Base-by-base conservation (phyloP, 2,329 filamentous ascomycete species). In the Aureobasidium vineae region DNA sequence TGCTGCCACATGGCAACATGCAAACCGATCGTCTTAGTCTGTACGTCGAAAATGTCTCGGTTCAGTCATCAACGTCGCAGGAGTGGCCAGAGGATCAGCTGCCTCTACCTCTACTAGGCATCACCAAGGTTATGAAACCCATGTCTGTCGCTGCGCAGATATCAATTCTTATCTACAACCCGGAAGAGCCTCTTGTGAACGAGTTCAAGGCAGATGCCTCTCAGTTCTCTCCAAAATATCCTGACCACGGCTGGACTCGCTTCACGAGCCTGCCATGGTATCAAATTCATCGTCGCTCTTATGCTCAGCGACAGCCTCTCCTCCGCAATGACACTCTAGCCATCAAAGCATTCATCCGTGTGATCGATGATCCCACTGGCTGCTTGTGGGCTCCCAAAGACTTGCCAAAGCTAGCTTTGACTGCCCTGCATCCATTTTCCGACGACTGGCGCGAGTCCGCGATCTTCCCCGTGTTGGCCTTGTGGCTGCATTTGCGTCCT, bases 181-280 rank as follows among this genome's bases (percentile, higher is more conserved):
- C 86, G 0, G 78, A 80, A 31, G 86, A 88, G 70, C 86, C 86
- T 53, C 82, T 85, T 7, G 84, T 85, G 5, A 81, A 84, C 66
- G 83, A 82, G 73, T 82, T 81, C 71, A 80, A 84, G 65, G 83
- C 81, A 15, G 85, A 84, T 49, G 79, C 82, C 54, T 85, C 88
- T 73, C 84, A 86, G 65, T 88, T 86, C 75, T 84, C 83, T 70
- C 79, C 80, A 38, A 78, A 82, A 61, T 85, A 84, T 49, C 75
- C 85, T 15, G 86, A 88, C 70, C 87, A 85, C 82, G 86, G 86
- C 2, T 88, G 85, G 85, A 85, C 84, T 40, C 82, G 85, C 67
- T 88, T 87, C 72, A 71, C 71, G 4, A 82, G 84, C 70, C 82
- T 82, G 6, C 84, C 84, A 5, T 84, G 84, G 76, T 83, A 84